Percentiles rank a stretch among this genome's conserved stretches.
Evolutionary conservation across 2,329 filamentous ascomycete genomes (phyloP).

Genomic region (Botryotinia narcissicola): DNA sequence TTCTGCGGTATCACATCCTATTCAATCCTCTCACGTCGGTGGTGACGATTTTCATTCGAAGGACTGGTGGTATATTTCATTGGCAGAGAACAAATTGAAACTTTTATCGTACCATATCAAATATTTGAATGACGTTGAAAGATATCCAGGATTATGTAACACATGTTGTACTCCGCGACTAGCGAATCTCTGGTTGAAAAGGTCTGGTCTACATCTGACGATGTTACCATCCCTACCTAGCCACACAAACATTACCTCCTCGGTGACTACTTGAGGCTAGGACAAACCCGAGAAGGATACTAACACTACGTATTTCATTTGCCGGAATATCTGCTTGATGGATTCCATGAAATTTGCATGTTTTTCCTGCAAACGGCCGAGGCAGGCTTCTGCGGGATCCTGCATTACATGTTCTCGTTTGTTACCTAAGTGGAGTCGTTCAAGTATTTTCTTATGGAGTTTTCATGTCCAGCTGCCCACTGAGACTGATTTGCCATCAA

Average conservation of each 20-base stretch:
- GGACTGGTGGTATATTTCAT: neutral
- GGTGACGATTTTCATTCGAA: neutral
- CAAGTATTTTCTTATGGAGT: neutral
- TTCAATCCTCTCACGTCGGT: neutral
- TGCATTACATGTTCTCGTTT: conserved; percentile 14
- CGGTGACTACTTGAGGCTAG: neutral
- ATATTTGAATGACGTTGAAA: neutral
- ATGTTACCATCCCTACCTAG: neutral
- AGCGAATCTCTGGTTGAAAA: neutral
- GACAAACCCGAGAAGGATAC: neutral
- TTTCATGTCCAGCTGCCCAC: conserved; percentile 14
- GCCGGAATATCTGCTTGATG: neutral
- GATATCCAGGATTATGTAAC: neutral
- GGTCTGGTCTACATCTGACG: neutral
- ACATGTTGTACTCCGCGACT: neutral
- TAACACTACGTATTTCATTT: neutral
- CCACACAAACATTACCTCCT: neutral
- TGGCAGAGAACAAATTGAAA: neutral
- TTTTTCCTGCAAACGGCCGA: conserved; percentile 8
- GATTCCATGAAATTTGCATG: conserved; percentile 14
- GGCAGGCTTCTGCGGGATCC: conserved; percentile 9
- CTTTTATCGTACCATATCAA: neutral
- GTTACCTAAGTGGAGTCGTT: conserved; percentile 4
- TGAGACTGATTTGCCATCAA: neutral
- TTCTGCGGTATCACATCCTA: neutral